Evolutionary conservation across 345 rosid species (phyloP), one percentile per base, ranked within the genome.

Genomic region (Citrus hindsii): DNA sequence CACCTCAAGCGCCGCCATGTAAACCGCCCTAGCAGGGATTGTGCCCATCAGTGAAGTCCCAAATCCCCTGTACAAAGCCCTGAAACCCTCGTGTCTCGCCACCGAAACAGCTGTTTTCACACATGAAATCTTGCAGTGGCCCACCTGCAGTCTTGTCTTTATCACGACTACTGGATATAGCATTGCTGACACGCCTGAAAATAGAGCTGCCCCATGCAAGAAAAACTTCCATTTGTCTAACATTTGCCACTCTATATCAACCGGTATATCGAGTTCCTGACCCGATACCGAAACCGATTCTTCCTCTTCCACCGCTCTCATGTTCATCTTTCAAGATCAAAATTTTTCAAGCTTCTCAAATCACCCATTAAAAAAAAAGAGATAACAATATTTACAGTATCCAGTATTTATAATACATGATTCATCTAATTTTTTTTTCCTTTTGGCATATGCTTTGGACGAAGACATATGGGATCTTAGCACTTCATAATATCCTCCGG

Each of bases 11-110:
- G 96, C 98, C 5, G 87, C 90, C 98, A 93, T 95, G 87, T 95
- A 95, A 10, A 95, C 78, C 0, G 98, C 96, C 19, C 98, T 85
- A n/a, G 98, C 99, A 14, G 98, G 99, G 71, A 95, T 89, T 0
- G 99, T 93, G 48, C 98, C 99, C 89, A 79, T 87, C 82, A 95
- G 75, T 3, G 99, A 93, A 16, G 98, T 93, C 4, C 98, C 99
- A 28, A 95, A 93, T 6, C 99, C 99, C 60, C 96, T 84, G 72
- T 95, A 95, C 81, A 95, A 77, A n/a, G 89, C 98, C 73, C 89
- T 84, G 58, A 88, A 85, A 7, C 98, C 98, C 75, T 93, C 99
- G 14, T 85, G 83, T 74, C 88, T 80, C 16, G 90, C 89, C 16
- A 93, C 88, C 2, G 89, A 80, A 55, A 78, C 81, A 32, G 91